Conservation (phyloP, 179 eudicot genomes). For the Vitellaria paradoxa region DNA sequence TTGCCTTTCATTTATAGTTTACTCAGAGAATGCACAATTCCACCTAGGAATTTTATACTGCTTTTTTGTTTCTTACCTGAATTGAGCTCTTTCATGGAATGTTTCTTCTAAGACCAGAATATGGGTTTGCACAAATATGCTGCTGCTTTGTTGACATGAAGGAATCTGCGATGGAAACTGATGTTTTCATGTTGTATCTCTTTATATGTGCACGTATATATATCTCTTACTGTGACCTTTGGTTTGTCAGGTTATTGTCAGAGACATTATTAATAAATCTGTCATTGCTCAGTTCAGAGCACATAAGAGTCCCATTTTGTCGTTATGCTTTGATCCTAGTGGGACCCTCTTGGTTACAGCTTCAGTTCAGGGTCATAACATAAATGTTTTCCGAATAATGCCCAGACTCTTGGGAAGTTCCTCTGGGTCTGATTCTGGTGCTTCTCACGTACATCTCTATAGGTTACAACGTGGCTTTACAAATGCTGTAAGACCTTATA, state of each 20-base stretch:
- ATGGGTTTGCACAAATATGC: background rate
- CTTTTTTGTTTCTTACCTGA: background rate
- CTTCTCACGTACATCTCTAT: constrained; percentile 68
- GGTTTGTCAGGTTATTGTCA: constrained; percentile 64
- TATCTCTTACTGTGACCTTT: background rate
- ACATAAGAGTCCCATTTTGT: constrained; percentile 75
- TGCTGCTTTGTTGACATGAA: background rate
- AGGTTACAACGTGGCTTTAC: constrained; percentile 92
- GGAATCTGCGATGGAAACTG: background rate
- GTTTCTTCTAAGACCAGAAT: background rate
- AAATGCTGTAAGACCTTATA: constrained; percentile 65
- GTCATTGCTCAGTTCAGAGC: constrained; percentile 83
- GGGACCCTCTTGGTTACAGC: constrained; percentile 83
- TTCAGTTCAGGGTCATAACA: constrained; percentile 83
- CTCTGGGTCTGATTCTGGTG: constrained; percentile 37
- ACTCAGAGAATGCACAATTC: background rate
- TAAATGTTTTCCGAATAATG: constrained; percentile 72
- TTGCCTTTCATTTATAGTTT: background rate
- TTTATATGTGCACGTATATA: background rate
- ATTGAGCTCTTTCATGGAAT: background rate
- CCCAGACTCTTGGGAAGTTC: constrained; percentile 43
- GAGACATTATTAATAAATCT: constrained; percentile 66
- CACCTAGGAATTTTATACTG: background rate
- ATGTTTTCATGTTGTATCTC: background rate
- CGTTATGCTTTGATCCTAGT: constrained; percentile 86